Base-by-base conservation (phyloP, 352 stramenopile genomes). In the Globisporangium uncinulatum region DNA sequence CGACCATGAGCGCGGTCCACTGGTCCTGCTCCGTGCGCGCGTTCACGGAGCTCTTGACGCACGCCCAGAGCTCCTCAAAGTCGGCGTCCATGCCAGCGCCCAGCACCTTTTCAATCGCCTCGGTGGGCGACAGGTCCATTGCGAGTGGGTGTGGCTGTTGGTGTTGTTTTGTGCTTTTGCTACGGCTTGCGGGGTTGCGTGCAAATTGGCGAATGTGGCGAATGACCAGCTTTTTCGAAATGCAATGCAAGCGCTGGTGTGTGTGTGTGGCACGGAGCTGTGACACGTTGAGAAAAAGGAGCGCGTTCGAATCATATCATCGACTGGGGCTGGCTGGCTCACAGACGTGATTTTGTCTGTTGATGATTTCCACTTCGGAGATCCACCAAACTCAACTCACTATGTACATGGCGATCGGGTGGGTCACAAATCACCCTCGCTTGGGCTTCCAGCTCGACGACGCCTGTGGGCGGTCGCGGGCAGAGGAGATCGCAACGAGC, bases 1-100 rank as follows among this genome's bases (percentile, higher is more conserved):
- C 83, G 31, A 91, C 83, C 83, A 93, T 93, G 24, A 93, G 71
- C 47, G 81, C 79, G 17, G 80, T 91, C 83, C 83, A 93, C 42
- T 81, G 68, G 67, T 87, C 74, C 56, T 89, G 79, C 46, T 70
- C 72, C 50, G 83, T 93, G 61, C 79, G 82, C 44, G 77, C 75
- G 62, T 88, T 88, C 56, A 90, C 66, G 17, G 74, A 66, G 37
- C 57, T 63, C 73, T 90, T 89, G 17, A 90, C 65, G 7, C 52
- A 64, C 42, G 61, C 77, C 75, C 80, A 88, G 20, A 93, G 69
- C 29, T 66, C 69, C 41, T 89, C 77, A 61, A 91, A 93, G 69
- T 93, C 80, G 42, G 83, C 83, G 57, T 93, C 79, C 14, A 72
- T 74, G 24, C 81, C 83, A 20, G 78, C 78, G 15, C 77, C 79